Percentiles rank a stretch among this genome's conserved stretches.
Conservation (phyloP, 1,139 yeast species). For the Meyerozyma smithsonii region DNA sequence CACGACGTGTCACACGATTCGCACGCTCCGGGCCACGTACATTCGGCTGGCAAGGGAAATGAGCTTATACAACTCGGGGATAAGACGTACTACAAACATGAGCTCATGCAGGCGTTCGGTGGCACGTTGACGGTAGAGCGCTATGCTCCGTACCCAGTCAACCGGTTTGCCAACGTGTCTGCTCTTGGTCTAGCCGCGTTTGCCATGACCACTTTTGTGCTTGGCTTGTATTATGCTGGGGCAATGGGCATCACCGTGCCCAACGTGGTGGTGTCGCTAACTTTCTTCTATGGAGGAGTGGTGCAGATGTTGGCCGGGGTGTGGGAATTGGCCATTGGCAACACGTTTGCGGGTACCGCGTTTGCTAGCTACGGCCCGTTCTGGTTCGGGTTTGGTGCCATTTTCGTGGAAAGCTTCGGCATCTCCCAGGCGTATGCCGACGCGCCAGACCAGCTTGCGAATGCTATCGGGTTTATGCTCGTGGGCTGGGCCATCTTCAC, state of each 20-base stretch:
- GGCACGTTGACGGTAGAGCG: slow-evolving; percentile 15
- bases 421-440: slow-evolving; percentile 25
- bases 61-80: slow-evolving; percentile 12
- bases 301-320: slow-evolving; percentile 47
- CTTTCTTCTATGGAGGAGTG: slow-evolving; percentile 43
- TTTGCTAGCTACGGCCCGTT: slow-evolving; percentile 34
- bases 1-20: not conserved
- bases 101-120: slow-evolving; percentile 14
- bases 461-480: slow-evolving; percentile 40
- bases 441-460: slow-evolving; percentile 19
- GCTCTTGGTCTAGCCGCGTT: slow-evolving; percentile 15
- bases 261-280: slow-evolving; percentile 49
- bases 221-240: slow-evolving; percentile 29
- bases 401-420: slow-evolving; percentile 28
- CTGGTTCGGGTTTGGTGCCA: slow-evolving; percentile 34
- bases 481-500: slow-evolving; percentile 45
- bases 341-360: slow-evolving; percentile 35
- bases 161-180: slow-evolving; percentile 13
- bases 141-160: slow-evolving; percentile 9
- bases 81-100: slow-evolving; percentile 12
- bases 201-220: slow-evolving; percentile 13
- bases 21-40: not conserved
- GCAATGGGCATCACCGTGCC: slow-evolving; percentile 57
- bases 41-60: slow-evolving; percentile 4
- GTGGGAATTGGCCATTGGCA: slow-evolving; percentile 42